Conservation (phyloP, 257 asterid genomes). For the Solanum appendiculatum region DNA sequence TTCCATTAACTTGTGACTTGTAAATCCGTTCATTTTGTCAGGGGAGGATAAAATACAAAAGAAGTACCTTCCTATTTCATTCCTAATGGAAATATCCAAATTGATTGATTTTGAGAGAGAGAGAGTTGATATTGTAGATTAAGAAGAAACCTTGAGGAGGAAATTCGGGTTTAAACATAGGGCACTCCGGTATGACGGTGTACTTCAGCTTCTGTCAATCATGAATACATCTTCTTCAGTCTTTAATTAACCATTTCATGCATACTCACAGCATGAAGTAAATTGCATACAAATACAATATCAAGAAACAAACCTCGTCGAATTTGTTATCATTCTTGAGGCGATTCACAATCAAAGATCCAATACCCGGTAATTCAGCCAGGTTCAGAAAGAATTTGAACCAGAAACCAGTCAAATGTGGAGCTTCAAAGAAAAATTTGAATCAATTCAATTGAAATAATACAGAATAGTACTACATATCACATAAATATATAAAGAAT, state of each 20-base stretch:
- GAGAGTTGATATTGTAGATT: not conserved
- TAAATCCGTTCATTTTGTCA: not conserved
- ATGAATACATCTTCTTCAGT: not conserved
- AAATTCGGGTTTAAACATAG: conserved; percentile 91
- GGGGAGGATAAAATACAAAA: not conserved
- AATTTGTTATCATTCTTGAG: conserved; percentile 61
- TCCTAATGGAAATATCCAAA: not conserved
- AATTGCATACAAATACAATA: not conserved
- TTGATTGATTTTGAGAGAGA: not conserved
- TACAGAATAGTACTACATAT: not conserved
- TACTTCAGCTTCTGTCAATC: conserved; percentile 62
- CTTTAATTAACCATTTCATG: not conserved
- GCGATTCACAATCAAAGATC: conserved; percentile 39
- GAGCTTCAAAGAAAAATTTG: conserved; percentile 46
- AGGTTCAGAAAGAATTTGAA: conserved; percentile 51
- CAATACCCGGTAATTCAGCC: conserved; percentile 57
- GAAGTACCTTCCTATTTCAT: not conserved
- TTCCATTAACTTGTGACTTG: not conserved
- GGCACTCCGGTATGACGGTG: conserved; percentile 86
- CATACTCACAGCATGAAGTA: not conserved
- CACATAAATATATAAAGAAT: not conserved
- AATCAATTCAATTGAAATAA: not conserved
- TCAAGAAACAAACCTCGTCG: conserved; percentile 38
- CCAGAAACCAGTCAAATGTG: conserved; percentile 78
- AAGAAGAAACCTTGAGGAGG: conserved; percentile 77